These are phyloP conservation scores for Skeletonema menzelii DNA, from an alignment of 108 stramenopile species.

Conservation along the genomic window DNA sequence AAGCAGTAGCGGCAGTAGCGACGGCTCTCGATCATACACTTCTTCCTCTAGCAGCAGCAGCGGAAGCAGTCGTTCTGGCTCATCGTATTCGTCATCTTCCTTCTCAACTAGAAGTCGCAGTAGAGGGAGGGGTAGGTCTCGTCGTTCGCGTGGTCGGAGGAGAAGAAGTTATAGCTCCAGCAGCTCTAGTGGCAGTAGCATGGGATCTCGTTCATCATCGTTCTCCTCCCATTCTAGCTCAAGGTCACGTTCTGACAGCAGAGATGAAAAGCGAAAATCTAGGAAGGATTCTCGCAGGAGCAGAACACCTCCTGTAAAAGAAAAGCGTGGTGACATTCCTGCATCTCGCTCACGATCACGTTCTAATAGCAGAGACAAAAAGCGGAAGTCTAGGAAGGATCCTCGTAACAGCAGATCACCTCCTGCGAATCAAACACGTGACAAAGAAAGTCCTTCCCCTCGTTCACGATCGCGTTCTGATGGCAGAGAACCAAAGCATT, in stretches of 20 bases:
- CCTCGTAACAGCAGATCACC: neutral
- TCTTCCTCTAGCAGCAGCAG: slow-evolving; percentile 20
- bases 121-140: slow-evolving; percentile 20
- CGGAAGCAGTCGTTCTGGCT: slow-evolving; percentile 18
- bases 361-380: neutral
- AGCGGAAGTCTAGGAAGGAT: neutral
- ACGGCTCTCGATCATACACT: slow-evolving; percentile 35
- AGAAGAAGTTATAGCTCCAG: slow-evolving; percentile 38
- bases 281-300: neutral
- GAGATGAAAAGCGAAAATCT: neutral
- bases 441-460: neutral
- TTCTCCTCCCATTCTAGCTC: slow-evolving; percentile 31
- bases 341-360: slow-evolving; percentile 8
- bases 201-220: neutral
- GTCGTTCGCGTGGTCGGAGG: slow-evolving; percentile 20
- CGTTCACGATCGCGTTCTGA: slow-evolving; percentile 6
- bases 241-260: slow-evolving; percentile 3
- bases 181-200: slow-evolving; percentile 7
- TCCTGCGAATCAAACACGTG: neutral
- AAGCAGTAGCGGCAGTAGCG: slow-evolving; percentile 26
- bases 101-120: slow-evolving; percentile 32
- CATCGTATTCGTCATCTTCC: slow-evolving; percentile 26
- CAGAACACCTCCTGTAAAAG: neutral
- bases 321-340: neutral
- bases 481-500: no score